A percentile compares a stretch with the other conserved stretches of the same genome.
Conservation (phyloP, 2,329 filamentous ascomycete species). For the Daldinia sp. region DNA sequence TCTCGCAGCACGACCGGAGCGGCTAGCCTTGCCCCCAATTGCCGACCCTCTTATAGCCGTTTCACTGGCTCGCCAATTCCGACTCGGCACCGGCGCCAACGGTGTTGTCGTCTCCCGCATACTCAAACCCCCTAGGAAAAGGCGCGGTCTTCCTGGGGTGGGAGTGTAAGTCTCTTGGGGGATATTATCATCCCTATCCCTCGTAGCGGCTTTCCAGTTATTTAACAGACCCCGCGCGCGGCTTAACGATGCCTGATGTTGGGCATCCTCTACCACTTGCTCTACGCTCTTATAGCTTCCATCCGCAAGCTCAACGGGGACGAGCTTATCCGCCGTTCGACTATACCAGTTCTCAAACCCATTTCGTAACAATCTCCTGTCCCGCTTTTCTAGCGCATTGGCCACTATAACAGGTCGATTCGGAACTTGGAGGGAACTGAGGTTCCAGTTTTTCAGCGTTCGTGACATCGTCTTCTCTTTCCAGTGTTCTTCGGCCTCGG, state of each 20-base stretch:
- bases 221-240: conserved; percentile 37
- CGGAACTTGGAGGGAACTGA: conserved; percentile 43
- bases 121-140: conserved; percentile 42
- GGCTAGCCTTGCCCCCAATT: conserved; percentile 35
- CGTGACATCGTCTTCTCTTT: conserved; percentile 37
- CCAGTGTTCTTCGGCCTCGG: conserved; percentile 41
- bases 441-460: conserved; percentile 45
- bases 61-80: conserved; percentile 39
- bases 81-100: conserved; percentile 44
- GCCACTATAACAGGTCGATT: conserved; percentile 44
- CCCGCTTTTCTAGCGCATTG: conserved; percentile 45
- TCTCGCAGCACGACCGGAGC: conserved; percentile 37
- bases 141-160: conserved; percentile 46
- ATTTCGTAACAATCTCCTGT: conserved; percentile 41
- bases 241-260: conserved; percentile 33
- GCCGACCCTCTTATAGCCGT: conserved; percentile 41
- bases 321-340: conserved; percentile 42
- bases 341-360: conserved; percentile 45
- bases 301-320: conserved; percentile 40
- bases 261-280: conserved; percentile 40
- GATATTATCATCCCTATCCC: conserved; percentile 19
- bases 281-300: conserved; percentile 39
- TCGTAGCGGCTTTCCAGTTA: conserved; percentile 39
- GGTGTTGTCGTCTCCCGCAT: conserved; percentile 45
- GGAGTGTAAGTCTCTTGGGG: conserved; percentile 41